phyloP scores from a whole-genome alignment of 345 rosid species.

The Acer saccharum region DNA sequence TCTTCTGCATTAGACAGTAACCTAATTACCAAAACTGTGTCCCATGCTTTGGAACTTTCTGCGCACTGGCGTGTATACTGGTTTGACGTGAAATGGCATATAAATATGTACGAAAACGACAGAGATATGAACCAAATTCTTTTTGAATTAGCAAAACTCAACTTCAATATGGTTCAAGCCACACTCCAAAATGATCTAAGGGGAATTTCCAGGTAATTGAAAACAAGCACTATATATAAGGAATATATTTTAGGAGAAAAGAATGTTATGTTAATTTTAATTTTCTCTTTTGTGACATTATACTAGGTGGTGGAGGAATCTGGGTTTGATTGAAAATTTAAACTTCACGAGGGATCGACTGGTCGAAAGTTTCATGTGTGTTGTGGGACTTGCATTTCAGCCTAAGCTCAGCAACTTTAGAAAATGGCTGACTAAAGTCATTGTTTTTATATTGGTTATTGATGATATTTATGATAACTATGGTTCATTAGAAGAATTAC shows the following conservation, averaged over 20 bases:
- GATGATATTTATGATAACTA: constrained; percentile 61
- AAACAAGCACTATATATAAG: too few species aligned
- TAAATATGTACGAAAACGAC: constrained; percentile 19
- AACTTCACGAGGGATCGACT: constrained; percentile 48
- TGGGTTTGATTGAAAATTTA: constrained; percentile 35
- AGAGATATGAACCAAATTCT: background rate
- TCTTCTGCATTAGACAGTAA: background rate
- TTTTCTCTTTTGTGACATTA: background rate
- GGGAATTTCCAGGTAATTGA: constrained; percentile 39
- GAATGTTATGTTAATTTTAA: too few species aligned
- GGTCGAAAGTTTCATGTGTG: constrained; percentile 49
- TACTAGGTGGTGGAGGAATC: constrained; percentile 57
- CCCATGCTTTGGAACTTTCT: constrained; percentile 43
- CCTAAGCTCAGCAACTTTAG: constrained; percentile 36
- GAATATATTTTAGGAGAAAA: too few species aligned
- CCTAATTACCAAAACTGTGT: constrained; percentile 8
- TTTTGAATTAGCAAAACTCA: constrained; percentile 41
- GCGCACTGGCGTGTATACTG: constrained; percentile 45
- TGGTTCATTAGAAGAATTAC: constrained; percentile 51
- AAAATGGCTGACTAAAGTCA: constrained; percentile 44
- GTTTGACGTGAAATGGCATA: constrained; percentile 53
- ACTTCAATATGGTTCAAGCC: constrained; percentile 50
- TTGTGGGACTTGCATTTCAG: constrained; percentile 39
- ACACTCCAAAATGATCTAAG: constrained; percentile 45
- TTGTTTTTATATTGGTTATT: constrained; percentile 34